Base-by-base conservation (phyloP, 139 green algal species). In the Chlorella sp. region DNA sequence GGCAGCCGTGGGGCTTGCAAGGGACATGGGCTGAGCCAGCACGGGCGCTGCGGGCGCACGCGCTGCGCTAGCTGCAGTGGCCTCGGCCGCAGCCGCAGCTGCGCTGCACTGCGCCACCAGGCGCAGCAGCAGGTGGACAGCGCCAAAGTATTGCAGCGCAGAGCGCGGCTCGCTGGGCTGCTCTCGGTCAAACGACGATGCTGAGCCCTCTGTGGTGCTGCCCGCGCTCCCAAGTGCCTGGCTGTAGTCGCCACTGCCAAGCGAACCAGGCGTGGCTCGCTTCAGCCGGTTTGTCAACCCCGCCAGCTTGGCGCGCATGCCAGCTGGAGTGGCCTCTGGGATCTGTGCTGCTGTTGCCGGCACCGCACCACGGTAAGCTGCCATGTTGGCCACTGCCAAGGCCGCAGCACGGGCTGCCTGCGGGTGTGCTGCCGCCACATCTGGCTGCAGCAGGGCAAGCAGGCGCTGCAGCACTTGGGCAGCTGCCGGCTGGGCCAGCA, bases 351-450 rank as follows among this genome's bases (percentile, higher is more conserved):
- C 30, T 4, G 60, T 20, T 6, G 76, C 36, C 34, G 56, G 4
- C 11, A 55, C 74, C 13, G 36, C 76, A 23, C 76, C 76, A 16
- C 76, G 34, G 20, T 41, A 82, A 4, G 57, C 60, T 13, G 76
- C 57, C 18, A 82, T 68, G 60, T 82, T 82, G 25, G 55, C 76
- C 0, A 72, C 39, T 11, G 76, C 76, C 76, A 82, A 56, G 26
- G 76, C 76, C 4, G 76, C 76, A 4, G 38, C 36, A 1, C 32
- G 21, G 1, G 76, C 76, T 15, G 76, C 38, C 76, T 82, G 76
- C 11, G 76, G 76, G 7, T 16, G 26, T 4, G 57, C 76, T 18
- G 56, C 60, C 0, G 76, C 76, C 4, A n/a, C 56, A 20, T 28
- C 60, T 9, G 36, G 55, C 23, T 57, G 16, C 57, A 72, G 26